Evolutionary conservation across 176 grass and related monocot species (phyloP).

Genomic region (Zea luxurians): DNA sequence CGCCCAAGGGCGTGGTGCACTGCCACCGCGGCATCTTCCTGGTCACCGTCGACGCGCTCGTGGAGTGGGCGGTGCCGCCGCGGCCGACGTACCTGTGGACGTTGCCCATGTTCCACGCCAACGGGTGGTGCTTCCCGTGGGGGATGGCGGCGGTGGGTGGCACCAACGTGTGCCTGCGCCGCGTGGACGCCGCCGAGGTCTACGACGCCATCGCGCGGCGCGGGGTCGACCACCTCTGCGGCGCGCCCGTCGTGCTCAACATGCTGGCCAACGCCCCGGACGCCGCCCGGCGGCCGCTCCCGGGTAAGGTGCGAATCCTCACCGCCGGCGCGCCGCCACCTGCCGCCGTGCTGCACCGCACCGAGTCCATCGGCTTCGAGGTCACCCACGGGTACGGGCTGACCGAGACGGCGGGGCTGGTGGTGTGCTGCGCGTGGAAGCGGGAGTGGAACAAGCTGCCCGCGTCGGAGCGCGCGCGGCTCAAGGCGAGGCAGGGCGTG

Average conservation of each 20-base stretch:
- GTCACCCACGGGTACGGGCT: constrained; percentile 84
- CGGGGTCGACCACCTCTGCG: constrained; percentile 72
- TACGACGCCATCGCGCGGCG: constrained; percentile 50
- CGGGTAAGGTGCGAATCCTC: constrained; percentile 50
- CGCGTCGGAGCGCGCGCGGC: constrained; percentile 55
- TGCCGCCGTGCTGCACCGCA: constrained; percentile 56
- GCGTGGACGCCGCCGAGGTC: constrained; percentile 52
- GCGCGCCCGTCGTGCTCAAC: constrained; percentile 89
- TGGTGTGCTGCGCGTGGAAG: constrained; percentile 80
- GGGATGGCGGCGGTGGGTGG: constrained; percentile 69
- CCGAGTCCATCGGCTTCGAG: constrained; percentile 69
- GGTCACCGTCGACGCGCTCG: constrained; percentile 49
- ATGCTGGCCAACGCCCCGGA: constrained; percentile 85
- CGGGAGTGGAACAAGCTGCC: constrained; percentile 62
- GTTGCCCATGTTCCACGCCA: constrained; percentile 93
- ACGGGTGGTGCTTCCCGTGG: constrained; percentile 90
- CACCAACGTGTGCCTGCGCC: constrained; percentile 82
- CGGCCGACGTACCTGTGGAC: constrained; percentile 82
- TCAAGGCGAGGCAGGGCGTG: constrained; percentile 77
- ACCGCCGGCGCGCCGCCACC: constrained; percentile 76
- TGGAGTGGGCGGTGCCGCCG: constrained; percentile 54
- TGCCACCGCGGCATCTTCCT: constrained; percentile 82
- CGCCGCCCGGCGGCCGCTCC: constrained; percentile 41
- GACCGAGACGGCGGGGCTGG: constrained; percentile 61
- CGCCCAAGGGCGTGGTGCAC: constrained; percentile 88